phyloP scores from a whole-genome alignment of 148 eudicot species.

The Rhododendron ovatum region DNA sequence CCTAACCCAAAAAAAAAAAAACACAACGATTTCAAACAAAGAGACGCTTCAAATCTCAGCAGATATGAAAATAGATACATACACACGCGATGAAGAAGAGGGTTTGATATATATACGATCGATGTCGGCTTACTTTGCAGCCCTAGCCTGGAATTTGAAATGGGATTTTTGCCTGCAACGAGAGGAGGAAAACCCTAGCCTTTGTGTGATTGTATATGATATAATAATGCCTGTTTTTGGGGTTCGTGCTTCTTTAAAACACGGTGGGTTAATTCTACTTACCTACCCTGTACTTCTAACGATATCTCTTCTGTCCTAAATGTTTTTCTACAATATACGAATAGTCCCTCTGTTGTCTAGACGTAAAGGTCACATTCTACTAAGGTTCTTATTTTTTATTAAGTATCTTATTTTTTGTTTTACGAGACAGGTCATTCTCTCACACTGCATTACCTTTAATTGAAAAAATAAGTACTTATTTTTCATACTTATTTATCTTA shows the following conservation, averaged over 20 bases:
- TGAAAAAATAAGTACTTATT: too few species aligned
- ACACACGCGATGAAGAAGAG: background rate
- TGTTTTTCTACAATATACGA: too few species aligned
- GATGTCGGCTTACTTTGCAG: background rate
- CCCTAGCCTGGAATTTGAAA: background rate
- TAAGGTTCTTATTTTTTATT: too few species aligned
- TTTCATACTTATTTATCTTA: too few species aligned
- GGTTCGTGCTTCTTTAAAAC: background rate
- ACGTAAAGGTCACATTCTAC: too few species aligned
- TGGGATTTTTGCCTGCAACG: background rate
- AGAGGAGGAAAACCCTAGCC: background rate
- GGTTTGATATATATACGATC: too few species aligned
- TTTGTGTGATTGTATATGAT: background rate
- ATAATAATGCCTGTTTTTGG: background rate
- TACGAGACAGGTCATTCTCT: too few species aligned
- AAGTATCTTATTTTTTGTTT: too few species aligned
- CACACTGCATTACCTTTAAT: too few species aligned
- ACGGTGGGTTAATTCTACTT: background rate
- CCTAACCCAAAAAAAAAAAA: background rate
- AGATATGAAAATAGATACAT: background rate
- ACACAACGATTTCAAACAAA: background rate
- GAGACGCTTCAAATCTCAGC: background rate
- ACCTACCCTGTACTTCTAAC: background rate
- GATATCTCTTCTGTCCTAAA: background rate
- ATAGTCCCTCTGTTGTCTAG: too few species aligned